A percentile compares a stretch with the other conserved stretches of the same genome.
Evolutionary conservation across 805 yeast species (phyloP).

Genomic region (Wickerhamiella sergipiensis): DNA sequence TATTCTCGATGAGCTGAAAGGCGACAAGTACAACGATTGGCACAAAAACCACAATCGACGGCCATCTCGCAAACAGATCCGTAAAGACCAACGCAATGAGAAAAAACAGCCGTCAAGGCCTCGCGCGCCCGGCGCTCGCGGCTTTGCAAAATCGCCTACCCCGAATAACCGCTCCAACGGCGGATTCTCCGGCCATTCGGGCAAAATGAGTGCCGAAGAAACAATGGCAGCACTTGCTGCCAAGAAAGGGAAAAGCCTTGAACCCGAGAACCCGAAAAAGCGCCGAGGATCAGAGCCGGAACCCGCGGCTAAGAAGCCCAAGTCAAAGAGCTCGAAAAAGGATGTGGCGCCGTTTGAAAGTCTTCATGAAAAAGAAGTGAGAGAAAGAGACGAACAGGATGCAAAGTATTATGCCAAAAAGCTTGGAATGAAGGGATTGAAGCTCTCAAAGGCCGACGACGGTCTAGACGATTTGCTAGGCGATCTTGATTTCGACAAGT

Average conservation of each 20-base stretch:
- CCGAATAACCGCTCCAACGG: neutral
- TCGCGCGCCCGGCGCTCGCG: neutral
- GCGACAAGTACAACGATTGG: constrained; percentile 13
- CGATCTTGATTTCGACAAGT: constrained; percentile 44
- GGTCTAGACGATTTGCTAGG: constrained; percentile 71
- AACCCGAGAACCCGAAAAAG: constrained; percentile 9
- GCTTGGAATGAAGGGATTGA: constrained; percentile 49
- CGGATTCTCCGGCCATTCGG: neutral
- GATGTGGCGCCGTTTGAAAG: constrained; percentile 15
- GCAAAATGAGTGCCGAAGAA: constrained; percentile 14
- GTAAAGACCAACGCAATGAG: constrained; percentile 13
- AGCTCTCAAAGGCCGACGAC: constrained; percentile 51
- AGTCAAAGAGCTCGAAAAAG: constrained; percentile 3
- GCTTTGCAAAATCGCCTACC: neutral
- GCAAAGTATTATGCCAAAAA: constrained; percentile 72
- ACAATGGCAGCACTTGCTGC: constrained; percentile 23
- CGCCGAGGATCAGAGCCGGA: constrained; percentile 9
- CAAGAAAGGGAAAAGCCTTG: constrained; percentile 5
- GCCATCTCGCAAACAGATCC: constrained; percentile 13
- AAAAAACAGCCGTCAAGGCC: constrained; percentile 5
- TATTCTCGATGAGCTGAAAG: constrained; percentile 9
- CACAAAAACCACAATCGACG: constrained; percentile 13
- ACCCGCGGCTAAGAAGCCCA: constrained; percentile 5
- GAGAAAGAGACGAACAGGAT: constrained; percentile 59
- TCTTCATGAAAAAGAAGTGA: constrained; percentile 35